Conservation (phyloP, 208 protist genomes). For the Crithidia thermophila region DNA sequence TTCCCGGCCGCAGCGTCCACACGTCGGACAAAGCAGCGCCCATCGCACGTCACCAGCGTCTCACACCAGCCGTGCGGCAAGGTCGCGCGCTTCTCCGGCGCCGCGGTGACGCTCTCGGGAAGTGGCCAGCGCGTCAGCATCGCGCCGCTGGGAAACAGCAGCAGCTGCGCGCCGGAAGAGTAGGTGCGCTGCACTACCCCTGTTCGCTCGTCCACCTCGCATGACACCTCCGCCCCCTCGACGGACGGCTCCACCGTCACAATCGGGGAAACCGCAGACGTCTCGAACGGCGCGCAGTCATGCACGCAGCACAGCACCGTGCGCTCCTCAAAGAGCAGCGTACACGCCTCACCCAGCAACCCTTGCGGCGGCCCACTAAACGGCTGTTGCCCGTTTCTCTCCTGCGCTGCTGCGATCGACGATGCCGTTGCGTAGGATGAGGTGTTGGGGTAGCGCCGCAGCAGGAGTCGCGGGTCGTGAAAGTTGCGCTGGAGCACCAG, state of each 20-base stretch:
- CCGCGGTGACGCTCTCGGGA: too few species aligned
- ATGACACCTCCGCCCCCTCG: constrained; percentile 58
- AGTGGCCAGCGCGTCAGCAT: constrained; percentile 56
- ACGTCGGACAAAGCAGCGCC: constrained; percentile 49
- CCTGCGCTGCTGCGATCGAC: constrained; percentile 5
- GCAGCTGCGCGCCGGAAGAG: constrained; percentile 60
- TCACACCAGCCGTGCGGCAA: constrained; percentile 36
- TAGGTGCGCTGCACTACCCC: constrained; percentile 74
- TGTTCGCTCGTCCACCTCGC: constrained; percentile 46
- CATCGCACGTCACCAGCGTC: constrained; percentile 50
- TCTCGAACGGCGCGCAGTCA: constrained; percentile 10
- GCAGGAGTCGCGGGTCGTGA: constrained; percentile 1
- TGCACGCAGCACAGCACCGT: constrained; percentile 48
- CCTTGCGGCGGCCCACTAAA: constrained; percentile 11
- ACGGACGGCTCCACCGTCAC: constrained; percentile 32
- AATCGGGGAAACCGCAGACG: neutral
- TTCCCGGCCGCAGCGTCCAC: neutral
- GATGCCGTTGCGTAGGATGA: constrained; percentile 19
- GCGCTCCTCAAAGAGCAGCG: constrained; percentile 23
- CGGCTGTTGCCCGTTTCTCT: constrained; percentile 12
- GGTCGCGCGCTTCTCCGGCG: too few species aligned
- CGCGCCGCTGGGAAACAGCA: constrained; percentile 70
- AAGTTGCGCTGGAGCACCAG: constrained; percentile 23
- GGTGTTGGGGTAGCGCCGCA: constrained; percentile 30
- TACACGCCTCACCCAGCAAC: constrained; percentile 8